Conservation (phyloP, 2,329 filamentous ascomycete species). For the Triangularia verruculosa region DNA sequence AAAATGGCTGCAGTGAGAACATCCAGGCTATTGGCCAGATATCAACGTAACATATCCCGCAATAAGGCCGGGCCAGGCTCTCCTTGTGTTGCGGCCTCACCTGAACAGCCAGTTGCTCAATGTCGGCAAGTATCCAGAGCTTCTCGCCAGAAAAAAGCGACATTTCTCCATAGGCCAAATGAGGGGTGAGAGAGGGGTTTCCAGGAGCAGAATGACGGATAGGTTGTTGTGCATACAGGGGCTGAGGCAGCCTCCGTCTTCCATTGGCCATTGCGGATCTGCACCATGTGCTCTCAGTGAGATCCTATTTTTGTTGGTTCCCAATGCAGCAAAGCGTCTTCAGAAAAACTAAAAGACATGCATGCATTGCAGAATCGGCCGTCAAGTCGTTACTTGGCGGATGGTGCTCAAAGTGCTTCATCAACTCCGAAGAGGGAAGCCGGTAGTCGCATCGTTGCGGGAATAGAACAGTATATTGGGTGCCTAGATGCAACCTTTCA, state of each 20-base stretch:
- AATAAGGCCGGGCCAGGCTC: not conserved
- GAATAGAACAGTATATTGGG: constrained; percentile 1
- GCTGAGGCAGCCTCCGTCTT: constrained; percentile 12
- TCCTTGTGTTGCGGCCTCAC: not conserved
- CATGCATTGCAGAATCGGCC: constrained; percentile 3
- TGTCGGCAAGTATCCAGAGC: not conserved
- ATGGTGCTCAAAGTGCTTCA: not conserved
- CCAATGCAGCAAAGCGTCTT: constrained; percentile 8
- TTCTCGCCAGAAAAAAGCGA: not conserved
- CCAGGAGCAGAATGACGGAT: constrained; percentile 4
- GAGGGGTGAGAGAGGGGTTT: constrained; percentile 5
- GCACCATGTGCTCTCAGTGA: constrained; percentile 25
- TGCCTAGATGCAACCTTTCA: constrained; percentile 3
- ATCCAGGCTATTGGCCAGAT: not conserved
- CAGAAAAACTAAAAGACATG: constrained; percentile 3
- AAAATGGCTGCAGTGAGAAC: not conserved
- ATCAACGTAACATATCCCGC: not conserved
- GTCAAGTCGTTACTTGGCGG: not conserved
- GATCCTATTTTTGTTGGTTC: constrained; percentile 29
- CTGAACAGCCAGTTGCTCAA: not conserved
- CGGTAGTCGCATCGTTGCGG: not conserved
- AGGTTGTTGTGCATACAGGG: constrained; percentile 23
- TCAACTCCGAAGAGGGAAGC: not conserved
- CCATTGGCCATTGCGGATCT: constrained; percentile 23
- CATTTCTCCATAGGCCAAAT: not conserved